Conservation (phyloP, 2,329 filamentous ascomycete species). For the Xylaria multiplex region DNA sequence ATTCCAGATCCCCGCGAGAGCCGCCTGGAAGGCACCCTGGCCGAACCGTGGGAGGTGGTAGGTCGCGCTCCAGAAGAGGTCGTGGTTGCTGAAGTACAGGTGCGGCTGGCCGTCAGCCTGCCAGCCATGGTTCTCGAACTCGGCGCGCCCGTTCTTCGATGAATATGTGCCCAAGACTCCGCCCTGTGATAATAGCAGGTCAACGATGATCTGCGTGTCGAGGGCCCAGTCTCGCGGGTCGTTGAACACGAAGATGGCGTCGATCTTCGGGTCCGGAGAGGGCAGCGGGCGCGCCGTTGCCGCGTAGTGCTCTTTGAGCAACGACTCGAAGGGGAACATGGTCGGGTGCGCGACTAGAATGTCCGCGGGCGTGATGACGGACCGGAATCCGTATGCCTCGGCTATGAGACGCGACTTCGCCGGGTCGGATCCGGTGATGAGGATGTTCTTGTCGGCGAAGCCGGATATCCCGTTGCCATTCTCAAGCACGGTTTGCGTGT, state of each 20-base stretch:
- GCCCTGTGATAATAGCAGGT: slow-evolving; percentile 80
- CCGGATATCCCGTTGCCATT: slow-evolving; percentile 51
- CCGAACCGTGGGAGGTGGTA: slow-evolving; percentile 89
- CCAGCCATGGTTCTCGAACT: slow-evolving; percentile 79
- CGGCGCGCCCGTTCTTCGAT: slow-evolving; percentile 70
- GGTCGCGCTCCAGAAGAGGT: slow-evolving; percentile 87
- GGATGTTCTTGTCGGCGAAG: slow-evolving; percentile 72
- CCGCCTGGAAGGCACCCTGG: slow-evolving; percentile 88
- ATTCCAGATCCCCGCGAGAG: slow-evolving; percentile 81
- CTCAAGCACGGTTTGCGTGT: slow-evolving; percentile 7
- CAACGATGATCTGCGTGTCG: slow-evolving; percentile 84
- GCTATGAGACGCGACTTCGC: slow-evolving; percentile 77
- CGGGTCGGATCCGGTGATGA: slow-evolving; percentile 77
- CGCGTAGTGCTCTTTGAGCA: slow-evolving; percentile 70
- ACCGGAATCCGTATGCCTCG: slow-evolving; percentile 79
- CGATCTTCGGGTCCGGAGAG: slow-evolving; percentile 71
- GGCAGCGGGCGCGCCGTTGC: slow-evolving; percentile 68
- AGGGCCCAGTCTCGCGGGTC: slow-evolving; percentile 96
- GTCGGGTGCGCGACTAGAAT: slow-evolving; percentile 77
- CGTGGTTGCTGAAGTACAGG: slow-evolving; percentile 89
- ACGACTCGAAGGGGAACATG: slow-evolving; percentile 84
- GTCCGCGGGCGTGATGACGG: slow-evolving; percentile 86
- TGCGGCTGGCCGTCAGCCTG: slow-evolving; percentile 82
- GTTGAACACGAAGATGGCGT: slow-evolving; percentile 93
- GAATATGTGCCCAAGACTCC: slow-evolving; percentile 86